These are phyloP conservation scores for Eucalyptus marginata DNA, from an alignment of 345 rosid genomes.

Conservation along the genomic window DNA sequence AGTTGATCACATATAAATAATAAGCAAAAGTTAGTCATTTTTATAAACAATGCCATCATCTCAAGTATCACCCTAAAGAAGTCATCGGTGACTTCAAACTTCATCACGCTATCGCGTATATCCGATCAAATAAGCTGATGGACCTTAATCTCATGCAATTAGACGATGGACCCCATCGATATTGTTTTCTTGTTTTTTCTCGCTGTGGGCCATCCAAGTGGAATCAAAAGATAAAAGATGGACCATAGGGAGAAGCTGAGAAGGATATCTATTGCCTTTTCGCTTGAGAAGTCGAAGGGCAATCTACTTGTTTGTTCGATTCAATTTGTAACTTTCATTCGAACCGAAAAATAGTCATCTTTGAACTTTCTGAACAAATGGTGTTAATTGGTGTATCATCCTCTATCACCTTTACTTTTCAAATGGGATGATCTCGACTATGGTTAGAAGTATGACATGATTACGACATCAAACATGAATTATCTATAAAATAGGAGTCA, in stretches of 20 bases:
- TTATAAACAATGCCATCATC: not conserved
- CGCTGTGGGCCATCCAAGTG: not conserved
- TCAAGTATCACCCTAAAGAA: not conserved
- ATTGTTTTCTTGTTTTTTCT: too few species aligned
- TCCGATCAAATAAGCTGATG: not conserved
- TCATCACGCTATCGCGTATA: not conserved
- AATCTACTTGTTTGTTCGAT: not conserved
- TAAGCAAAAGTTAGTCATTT: too few species aligned
- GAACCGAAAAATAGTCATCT: not conserved
- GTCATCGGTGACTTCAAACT: not conserved
- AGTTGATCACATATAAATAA: too few species aligned
- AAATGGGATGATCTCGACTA: not conserved
- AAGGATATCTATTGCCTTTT: too few species aligned
- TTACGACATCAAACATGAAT: not conserved
- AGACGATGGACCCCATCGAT: too few species aligned
- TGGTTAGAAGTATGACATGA: not conserved
- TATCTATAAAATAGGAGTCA: not conserved
- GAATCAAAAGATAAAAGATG: not conserved
- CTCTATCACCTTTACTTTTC: not conserved
- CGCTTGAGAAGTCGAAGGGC: not conserved
- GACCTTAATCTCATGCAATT: not conserved
- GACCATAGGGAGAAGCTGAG: too few species aligned
- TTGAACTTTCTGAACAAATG: not conserved
- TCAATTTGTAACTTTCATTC: not conserved
- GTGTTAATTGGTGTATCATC: not conserved